A percentile compares a stretch with the other conserved stretches of the same genome.
phyloP scores from a whole-genome alignment of 192 early-diverging fungal species.

The Mortierella claussenii region DNA sequence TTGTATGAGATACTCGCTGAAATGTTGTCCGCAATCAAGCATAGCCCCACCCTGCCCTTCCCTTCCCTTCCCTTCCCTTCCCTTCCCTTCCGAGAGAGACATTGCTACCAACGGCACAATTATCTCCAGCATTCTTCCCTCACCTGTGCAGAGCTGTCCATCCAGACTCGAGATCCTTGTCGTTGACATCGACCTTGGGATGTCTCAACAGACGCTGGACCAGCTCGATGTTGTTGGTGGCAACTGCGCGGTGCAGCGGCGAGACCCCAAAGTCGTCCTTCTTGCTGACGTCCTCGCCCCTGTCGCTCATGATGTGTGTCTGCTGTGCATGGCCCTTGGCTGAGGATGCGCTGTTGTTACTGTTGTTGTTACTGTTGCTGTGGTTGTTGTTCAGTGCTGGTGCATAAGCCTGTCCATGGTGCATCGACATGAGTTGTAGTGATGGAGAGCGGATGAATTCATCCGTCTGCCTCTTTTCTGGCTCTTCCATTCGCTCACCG shows the following conservation, averaged over 20 bases:
- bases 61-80: no score
- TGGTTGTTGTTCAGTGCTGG: not conserved
- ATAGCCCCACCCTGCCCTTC: no score
- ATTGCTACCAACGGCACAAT: not conserved
- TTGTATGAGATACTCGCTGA: no score
- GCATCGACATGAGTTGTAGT: slow-evolving; percentile 30
- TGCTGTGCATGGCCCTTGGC: no score
- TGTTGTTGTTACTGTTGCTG: no score
- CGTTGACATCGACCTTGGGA: slow-evolving; percentile 65
- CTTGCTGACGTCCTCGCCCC: slow-evolving; percentile 52
- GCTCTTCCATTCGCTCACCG: not conserved
- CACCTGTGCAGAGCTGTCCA: slow-evolving; percentile 78
- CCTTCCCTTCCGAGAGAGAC: not conserved
- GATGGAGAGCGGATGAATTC: no score
- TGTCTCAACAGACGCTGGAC: slow-evolving; percentile 50
- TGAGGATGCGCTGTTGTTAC: no score
- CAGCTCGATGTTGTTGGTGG: slow-evolving; percentile 46
- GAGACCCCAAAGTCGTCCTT: slow-evolving; percentile 54
- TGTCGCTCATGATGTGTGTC: no score
- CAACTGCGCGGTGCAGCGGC: slow-evolving; percentile 56
- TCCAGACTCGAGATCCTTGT: slow-evolving; percentile 71
- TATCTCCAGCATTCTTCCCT: not conserved
- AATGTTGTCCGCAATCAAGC: no score
- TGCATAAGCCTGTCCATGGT: slow-evolving; percentile 14
- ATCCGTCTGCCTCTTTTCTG: not conserved